A percentile compares a stretch with the other conserved stretches of the same genome.
Conservation (phyloP, 768 basidiomycete genomes). For the Roridomyces roridus region DNA sequence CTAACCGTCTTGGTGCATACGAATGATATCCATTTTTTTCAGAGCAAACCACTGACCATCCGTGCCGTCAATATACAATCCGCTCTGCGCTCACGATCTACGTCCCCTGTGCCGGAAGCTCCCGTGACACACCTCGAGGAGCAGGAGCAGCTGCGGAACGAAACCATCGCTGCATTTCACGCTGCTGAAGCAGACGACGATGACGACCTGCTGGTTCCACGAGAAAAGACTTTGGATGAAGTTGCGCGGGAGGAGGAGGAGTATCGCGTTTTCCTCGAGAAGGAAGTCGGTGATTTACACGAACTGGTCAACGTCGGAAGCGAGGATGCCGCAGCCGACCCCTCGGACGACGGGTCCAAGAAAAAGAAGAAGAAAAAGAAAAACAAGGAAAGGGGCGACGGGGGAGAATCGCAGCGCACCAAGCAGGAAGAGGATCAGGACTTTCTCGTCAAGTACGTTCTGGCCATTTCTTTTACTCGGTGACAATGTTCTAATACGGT, state of each 20-base stretch:
- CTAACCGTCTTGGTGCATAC: neutral
- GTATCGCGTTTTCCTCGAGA: slow-evolving; percentile 81
- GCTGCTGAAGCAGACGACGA: slow-evolving; percentile 53
- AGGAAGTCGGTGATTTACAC: slow-evolving; percentile 80
- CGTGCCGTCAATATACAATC: slow-evolving; percentile 75
- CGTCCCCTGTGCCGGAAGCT: slow-evolving; percentile 55
- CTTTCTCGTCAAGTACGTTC: slow-evolving; percentile 85
- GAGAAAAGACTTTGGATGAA: slow-evolving; percentile 83
- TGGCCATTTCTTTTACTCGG: neutral
- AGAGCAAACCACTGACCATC: slow-evolving; percentile 78
- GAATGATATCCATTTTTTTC: no score
- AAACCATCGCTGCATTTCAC: slow-evolving; percentile 89
- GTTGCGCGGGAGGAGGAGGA: slow-evolving; percentile 81
- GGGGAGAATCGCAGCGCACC: slow-evolving; percentile 31
- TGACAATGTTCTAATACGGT: slow-evolving; percentile 1
- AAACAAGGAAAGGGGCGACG: slow-evolving; percentile 36
- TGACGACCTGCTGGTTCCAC: slow-evolving; percentile 73
- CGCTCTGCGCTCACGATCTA: slow-evolving; percentile 64
- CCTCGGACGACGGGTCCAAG: slow-evolving; percentile 31
- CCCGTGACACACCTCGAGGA: slow-evolving; percentile 78
- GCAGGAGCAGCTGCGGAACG: slow-evolving; percentile 73
- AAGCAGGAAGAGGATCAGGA: slow-evolving; percentile 80
- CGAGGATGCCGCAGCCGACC: slow-evolving; percentile 9
- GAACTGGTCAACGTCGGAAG: slow-evolving; percentile 67
- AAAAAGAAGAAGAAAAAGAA: slow-evolving; percentile 32